Base-by-base conservation (phyloP, 768 basidiomycete species). In the Pleurotus tuoliensis region DNA sequence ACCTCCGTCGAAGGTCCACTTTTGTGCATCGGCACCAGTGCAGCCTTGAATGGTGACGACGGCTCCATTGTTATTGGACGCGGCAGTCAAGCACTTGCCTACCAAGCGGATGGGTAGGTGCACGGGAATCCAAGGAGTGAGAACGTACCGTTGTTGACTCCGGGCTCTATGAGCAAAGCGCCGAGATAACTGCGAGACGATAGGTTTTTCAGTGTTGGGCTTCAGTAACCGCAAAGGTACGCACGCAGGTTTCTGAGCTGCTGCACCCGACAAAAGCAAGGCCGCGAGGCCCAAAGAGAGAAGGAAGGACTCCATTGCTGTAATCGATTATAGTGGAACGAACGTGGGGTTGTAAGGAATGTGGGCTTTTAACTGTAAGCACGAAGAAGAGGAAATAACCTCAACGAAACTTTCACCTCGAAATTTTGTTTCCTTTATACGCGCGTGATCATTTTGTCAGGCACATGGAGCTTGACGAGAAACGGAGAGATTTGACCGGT, bases 11-110 rank as follows among this genome's bases (percentile, higher is more conserved):
- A 62, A 61, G 54, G 60, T 61, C 55, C 65, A 69, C 56, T 63
- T 66, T 46, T 64, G 64, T 56, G 58, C 37, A 37, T 44, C 45
- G 30, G 60, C 55, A 22, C 59, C 58, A 38, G 60, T 64, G 58
- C 63, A 61, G 8, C 62, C 62, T 53, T 63, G 58, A 27, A 69
- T 58, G 16, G 54, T 58, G 38, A 71, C 63, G 12, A 64, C 56
- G 9, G 69, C 64, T 34, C 69, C 69, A 52, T 71, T 58, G 18
- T 58, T 58, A 47, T 67, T 65, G n/a, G 63, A 66, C 13, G 59
- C 56, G 37, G 65, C 64, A 18, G 67, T 67, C 20, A 70, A 34
- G 50, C 69, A 70, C 50, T 67, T 65, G 38, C 58, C 63, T 47
- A 30, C 24, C 4, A 30, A 44, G 20, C 12, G 15, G 12, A n/a